phyloP scores from a whole-genome alignment of 1,284 basidiomycete species.

The Anthracocystis setariae region DNA sequence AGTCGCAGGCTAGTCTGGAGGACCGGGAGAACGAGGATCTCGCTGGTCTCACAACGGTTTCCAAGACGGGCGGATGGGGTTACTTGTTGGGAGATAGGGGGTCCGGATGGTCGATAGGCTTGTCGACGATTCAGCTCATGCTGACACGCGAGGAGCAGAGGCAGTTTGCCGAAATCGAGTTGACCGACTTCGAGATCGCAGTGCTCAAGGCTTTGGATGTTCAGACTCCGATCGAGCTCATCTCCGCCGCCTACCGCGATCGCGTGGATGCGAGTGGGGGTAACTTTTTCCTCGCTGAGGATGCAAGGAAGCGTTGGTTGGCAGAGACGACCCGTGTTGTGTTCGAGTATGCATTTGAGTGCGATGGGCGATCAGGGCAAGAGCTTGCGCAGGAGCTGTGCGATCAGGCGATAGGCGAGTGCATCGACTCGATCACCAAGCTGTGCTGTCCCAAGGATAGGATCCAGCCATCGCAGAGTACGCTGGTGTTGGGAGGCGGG shows the following conservation, averaged over 20 bases:
- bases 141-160: conserved; percentile 34
- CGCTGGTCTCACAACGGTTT: conserved; percentile 37
- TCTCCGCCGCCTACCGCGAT: conserved; percentile 40
- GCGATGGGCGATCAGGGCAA: conserved; percentile 8
- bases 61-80: conserved; percentile 48
- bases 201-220: conserved; percentile 27
- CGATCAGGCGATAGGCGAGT: conserved; percentile 33
- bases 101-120: conserved; percentile 45
- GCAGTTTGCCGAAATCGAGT: conserved; percentile 19
- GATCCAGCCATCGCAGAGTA: conserved; percentile 29
- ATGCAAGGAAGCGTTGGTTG: conserved; percentile 59
- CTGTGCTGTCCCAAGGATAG: conserved; percentile 26
- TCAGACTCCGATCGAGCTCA: conserved; percentile 43
- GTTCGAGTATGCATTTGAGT: conserved; percentile 31
- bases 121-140: conserved; percentile 43
- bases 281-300: conserved; percentile 53
- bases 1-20: not conserved
- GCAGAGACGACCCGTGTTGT: conserved; percentile 58
- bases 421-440: conserved; percentile 39
- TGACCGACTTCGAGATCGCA: conserved; percentile 39
- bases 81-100: conserved; percentile 45
- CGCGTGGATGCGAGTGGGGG: conserved; percentile 34
- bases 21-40: conserved; percentile 39
- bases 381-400: conserved; percentile 42
- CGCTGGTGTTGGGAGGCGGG: conserved; percentile 59